Base-by-base conservation (phyloP, 2,329 filamentous ascomycete species). In the Pestalotiopsis sp. region DNA sequence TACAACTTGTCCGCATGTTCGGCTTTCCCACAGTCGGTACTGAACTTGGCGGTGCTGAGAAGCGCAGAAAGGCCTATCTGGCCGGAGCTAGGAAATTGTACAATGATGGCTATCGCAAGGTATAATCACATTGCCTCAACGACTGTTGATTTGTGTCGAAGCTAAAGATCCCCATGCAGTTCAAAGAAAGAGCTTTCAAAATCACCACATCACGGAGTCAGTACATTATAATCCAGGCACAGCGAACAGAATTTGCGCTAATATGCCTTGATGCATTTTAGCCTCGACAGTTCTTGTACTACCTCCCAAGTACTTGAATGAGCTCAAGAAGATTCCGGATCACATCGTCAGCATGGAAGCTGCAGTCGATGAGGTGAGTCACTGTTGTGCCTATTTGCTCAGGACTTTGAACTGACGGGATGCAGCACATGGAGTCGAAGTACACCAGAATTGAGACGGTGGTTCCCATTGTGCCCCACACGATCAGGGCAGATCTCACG, bases 21-120 rank as follows among this genome's bases (percentile, higher is more conserved):
- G 38, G 25, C 31, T 63, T 74, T 25, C 73, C 73, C 20, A 57
- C 73, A 20, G 60, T 75, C 4, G 74, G 73, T n/a, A 41, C 23
- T 3, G 74, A 73, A n/a, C 56, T 69, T 60, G 74, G 74, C 23
- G 66, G 67, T 38, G 67, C 72, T 1, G 68, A 71, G 60, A 73
- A 75, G 64, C 71, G 74, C 23, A 71, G 72, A 38, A 71, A 74
- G 25, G 73, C 72, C 14, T 75, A 71, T 58, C 66, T 72, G 27
- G 68, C 67, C 23, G 68, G 71, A 20, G 71, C 70, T 23, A 52
- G 67, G 14, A 71, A 73, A 2, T 68, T 75, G 7, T 75, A 75
- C 68, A 68, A 68, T 61, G 74, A 75, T 31, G 74, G 73, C 11
- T 75, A 75, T 64, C 66, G 72, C 2, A 31, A 70, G 9, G 73